Percentiles rank a stretch among this genome's conserved stretches.
Conservation (phyloP, 192 early-diverging fungal species). For the Podila horticola region DNA sequence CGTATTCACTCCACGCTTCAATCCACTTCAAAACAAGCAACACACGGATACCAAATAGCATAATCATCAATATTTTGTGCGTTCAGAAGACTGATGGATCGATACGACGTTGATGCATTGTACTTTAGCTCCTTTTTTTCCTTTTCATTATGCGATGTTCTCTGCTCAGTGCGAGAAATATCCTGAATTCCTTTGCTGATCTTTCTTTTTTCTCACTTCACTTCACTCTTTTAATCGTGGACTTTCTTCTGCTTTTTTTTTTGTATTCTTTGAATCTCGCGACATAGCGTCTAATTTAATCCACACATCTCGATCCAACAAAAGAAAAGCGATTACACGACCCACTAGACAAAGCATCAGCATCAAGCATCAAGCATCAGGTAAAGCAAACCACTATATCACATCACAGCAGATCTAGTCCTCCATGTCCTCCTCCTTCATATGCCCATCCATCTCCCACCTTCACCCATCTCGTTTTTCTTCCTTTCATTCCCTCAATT, state of each 20-base stretch:
- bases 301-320: not conserved
- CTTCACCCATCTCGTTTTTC: not conserved
- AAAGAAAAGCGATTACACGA: too few species aligned
- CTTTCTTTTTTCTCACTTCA: not conserved
- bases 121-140: conserved; percentile 1
- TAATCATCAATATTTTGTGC: too few species aligned
- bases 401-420: not conserved
- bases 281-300: not conserved
- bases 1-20: not conserved
- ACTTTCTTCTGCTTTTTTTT: not conserved
- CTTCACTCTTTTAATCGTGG: not conserved
- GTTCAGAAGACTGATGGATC: too few species aligned
- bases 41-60: too few species aligned
- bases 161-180: not conserved
- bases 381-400: not conserved
- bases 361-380: not conserved
- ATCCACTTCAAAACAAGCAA: not conserved
- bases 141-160: not conserved
- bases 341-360: too few species aligned
- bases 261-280: not conserved
- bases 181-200: not conserved
- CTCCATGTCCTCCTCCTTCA: not conserved
- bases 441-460: too few species aligned
- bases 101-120: not conserved
- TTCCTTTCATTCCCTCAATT: not conserved